Base-by-base conservation (phyloP, 805 yeast genomes). In the Lipomyces japonicus region DNA sequence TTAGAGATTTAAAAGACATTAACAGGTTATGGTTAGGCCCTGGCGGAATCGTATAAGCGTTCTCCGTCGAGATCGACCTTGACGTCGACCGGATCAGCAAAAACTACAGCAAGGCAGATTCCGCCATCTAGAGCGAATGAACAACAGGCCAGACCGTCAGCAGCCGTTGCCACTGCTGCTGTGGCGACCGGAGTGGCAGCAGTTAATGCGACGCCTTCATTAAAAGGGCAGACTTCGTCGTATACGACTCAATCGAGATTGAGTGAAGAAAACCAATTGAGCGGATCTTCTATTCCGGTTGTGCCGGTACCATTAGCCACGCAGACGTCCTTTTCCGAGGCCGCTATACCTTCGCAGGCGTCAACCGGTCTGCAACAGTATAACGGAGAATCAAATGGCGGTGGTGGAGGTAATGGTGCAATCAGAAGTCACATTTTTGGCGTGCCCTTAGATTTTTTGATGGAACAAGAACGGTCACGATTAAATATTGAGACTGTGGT, bases 371-470 rank as follows among this genome's bases (percentile, higher is more conserved):
- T n/a, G n/a, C n/a, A n/a, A n/a, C n/a, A n/a, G n/a, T n/a, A n/a
- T n/a, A n/a, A n/a, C n/a, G n/a, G n/a, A 28, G 31, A 6, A n/a
- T 14, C 37, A 14, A n/a, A 6, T 18, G 21, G 21, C 6, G 37
- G 21, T 19, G 21, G n/a, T 12, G 21, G 37, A 14, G 37, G 19
- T 19, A 42, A 31, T 21, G 45, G 30, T 6, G 14, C 32, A 25
- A 16, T 19, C 6, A 14, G 28, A 19, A 19, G 21, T 28, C 28
- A 25, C 10, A 41, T 95, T 0, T 93, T 87, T 68, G 97, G 96
- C 0, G 80, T 83, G 0, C 83, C 95, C 0, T 74, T 93, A n/a
- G 95, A 84, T 51, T 79, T 75, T 7, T 70, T 87, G 39, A 80
- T 89, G 18, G 84, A 82, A 54, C 81, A 77, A 59, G 96, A 95